phyloP scores from a whole-genome alignment of 192 early-diverging fungal species.

The Backusella sp. region DNA sequence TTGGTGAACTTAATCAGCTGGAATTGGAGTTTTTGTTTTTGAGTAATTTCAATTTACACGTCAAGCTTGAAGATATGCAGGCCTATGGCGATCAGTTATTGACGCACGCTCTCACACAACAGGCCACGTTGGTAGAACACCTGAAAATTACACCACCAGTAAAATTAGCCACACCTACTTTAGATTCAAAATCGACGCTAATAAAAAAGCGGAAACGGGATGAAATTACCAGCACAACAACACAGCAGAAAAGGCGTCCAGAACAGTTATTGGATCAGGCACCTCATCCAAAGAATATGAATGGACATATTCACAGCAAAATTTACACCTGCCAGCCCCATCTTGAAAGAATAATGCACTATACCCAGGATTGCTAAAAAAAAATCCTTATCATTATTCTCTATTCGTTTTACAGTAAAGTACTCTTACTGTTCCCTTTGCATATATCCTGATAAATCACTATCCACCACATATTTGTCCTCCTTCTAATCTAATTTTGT shows the following conservation, averaged over 20 bases:
- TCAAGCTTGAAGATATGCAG: slow-evolving; percentile 60
- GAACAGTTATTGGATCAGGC: neutral
- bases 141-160: neutral
- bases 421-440: neutral
- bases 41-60: slow-evolving; percentile 67
- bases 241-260: neutral
- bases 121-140: neutral
- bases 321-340: neutral
- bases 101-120: slow-evolving; percentile 23
- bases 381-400: neutral
- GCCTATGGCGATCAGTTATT: slow-evolving; percentile 61
- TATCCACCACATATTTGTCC: neutral
- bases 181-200: slow-evolving; percentile 3
- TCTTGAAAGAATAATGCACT: neutral
- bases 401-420: neutral
- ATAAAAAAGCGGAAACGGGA: neutral
- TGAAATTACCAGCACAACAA: neutral
- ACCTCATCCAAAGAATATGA: neutral
- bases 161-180: slow-evolving; percentile 1
- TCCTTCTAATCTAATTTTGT: neutral
- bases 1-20: slow-evolving; percentile 69
- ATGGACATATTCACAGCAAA: neutral
- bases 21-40: slow-evolving; percentile 76
- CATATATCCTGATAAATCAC: neutral
- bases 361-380: slow-evolving; percentile 7